A percentile compares a stretch with the other conserved stretches of the same genome.
Evolutionary conservation across 768 basidiomycete genomes (phyloP).

Genomic region (Leccinum rimulosum): DNA sequence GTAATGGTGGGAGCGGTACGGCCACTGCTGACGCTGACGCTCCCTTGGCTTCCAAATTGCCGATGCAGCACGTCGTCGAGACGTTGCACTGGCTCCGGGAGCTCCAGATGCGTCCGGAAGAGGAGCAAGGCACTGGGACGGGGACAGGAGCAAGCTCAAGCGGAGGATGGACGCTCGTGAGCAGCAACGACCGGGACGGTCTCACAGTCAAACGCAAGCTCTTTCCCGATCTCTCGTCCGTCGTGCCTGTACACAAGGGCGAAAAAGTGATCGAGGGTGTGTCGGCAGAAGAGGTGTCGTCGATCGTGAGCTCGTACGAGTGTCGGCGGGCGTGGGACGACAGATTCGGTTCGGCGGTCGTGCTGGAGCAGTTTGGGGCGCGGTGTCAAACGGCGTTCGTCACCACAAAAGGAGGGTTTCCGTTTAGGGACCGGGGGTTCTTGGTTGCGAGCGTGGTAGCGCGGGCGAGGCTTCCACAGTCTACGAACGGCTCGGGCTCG

Average conservation of each 20-base stretch:
- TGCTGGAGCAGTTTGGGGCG: constrained; percentile 77
- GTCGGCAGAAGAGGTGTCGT: constrained; percentile 86
- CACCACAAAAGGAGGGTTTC: constrained; percentile 76
- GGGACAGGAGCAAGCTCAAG: neutral
- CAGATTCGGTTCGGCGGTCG: constrained; percentile 64
- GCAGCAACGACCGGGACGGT: constrained; percentile 56
- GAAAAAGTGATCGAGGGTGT: constrained; percentile 92
- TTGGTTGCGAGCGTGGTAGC: constrained; percentile 76
- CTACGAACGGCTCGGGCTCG: constrained; percentile 16
- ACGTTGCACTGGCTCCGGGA: constrained; percentile 79
- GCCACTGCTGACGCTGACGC: constrained; percentile 34
- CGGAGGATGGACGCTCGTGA: constrained; percentile 70
- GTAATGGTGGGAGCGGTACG: constrained; percentile 20
- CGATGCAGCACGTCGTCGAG: constrained; percentile 80
- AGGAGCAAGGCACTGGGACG: constrained; percentile 10
- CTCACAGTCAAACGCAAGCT: constrained; percentile 72
- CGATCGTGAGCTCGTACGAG: constrained; percentile 67
- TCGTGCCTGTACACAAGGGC: constrained; percentile 82
- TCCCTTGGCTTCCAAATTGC: constrained; percentile 57
- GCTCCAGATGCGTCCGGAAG: constrained; percentile 55
- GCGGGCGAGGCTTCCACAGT: constrained; percentile 43
- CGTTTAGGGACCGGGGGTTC: constrained; percentile 88
- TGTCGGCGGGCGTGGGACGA: constrained; percentile 87
- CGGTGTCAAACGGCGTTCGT: constrained; percentile 71
- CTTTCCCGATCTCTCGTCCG: constrained; percentile 72